Evolutionary conservation across 2,329 filamentous ascomycete species (phyloP).

Genomic region (Pleochaeta shiraiana): DNA sequence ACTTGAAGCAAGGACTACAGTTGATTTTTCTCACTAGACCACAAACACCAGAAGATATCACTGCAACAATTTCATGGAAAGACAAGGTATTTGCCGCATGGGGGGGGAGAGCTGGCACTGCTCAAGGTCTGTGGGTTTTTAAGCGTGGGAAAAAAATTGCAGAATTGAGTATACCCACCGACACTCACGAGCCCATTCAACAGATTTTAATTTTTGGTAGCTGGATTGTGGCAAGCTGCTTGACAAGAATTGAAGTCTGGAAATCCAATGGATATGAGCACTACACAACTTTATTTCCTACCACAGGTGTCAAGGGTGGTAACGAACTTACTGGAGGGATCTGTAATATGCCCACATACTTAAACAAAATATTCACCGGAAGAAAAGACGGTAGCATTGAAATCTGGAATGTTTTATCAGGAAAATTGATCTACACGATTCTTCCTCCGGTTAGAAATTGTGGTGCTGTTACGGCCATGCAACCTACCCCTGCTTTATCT

Average conservation of each 20-base stretch:
- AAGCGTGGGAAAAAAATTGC: constrained; percentile 72
- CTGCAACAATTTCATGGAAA: constrained; percentile 72
- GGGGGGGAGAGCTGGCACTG: constrained; percentile 36
- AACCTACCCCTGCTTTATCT: constrained; percentile 66
- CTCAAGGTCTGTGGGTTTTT: constrained; percentile 69
- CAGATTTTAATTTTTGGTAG: constrained; percentile 69
- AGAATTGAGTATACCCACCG: constrained; percentile 46
- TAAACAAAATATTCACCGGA: constrained; percentile 91
- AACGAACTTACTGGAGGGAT: constrained; percentile 57
- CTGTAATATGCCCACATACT: constrained; percentile 75
- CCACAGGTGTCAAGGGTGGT: constrained; percentile 31
- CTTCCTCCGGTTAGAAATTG: constrained; percentile 49
- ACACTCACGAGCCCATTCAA: constrained; percentile 46
- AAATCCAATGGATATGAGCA: constrained; percentile 66
- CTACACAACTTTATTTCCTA: constrained; percentile 57
- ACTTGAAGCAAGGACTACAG: constrained; percentile 72
- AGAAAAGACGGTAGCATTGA: constrained; percentile 76
- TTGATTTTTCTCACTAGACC: constrained; percentile 86
- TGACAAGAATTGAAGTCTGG: constrained; percentile 70
- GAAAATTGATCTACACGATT: constrained; percentile 77
- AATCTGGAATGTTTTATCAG: constrained; percentile 93
- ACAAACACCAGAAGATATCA: constrained; percentile 69
- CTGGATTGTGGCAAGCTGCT: constrained; percentile 69
- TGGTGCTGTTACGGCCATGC: constrained; percentile 68
- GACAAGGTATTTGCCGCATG: constrained; percentile 77